A percentile compares a stretch with the other conserved stretches of the same genome.
phyloP scores from a whole-genome alignment of 179 eudicot species.

The Actinidia polygama region DNA sequence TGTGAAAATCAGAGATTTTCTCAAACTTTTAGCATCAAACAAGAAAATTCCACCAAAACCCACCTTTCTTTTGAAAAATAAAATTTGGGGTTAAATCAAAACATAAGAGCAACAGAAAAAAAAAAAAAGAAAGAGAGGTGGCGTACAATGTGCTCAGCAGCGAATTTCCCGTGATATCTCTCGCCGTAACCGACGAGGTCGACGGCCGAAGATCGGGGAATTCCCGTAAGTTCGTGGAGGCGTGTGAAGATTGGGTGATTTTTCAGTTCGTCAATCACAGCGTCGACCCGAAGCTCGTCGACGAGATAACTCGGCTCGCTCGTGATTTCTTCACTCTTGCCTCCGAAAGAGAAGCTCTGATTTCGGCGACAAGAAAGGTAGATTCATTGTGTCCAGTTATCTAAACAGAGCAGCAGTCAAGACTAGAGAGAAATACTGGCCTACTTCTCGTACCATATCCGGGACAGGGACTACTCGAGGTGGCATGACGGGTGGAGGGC shows the following conservation, averaged over 20 bases:
- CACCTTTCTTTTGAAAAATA: slow-evolving; percentile 23
- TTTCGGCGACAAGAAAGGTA: slow-evolving; percentile 96
- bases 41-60: too few species aligned
- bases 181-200: slow-evolving; percentile 56
- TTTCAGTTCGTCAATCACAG: slow-evolving; percentile 94
- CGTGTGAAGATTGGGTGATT: slow-evolving; percentile 89
- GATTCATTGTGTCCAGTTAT: slow-evolving; percentile 91
- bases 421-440: slow-evolving; percentile 91
- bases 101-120: background rate
- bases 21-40: too few species aligned
- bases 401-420: slow-evolving; percentile 92
- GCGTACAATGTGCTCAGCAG: slow-evolving; percentile 63
- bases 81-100: background rate
- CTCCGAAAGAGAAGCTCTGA: slow-evolving; percentile 74
- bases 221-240: slow-evolving; percentile 69
- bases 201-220: slow-evolving; percentile 50
- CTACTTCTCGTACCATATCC: slow-evolving; percentile 77
- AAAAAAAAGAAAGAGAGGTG: slow-evolving; percentile 26
- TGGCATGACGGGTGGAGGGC: slow-evolving; percentile 93
- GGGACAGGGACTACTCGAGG: slow-evolving; percentile 75
- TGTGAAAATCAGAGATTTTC: too few species aligned
- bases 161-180: slow-evolving; percentile 70
- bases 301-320: slow-evolving; percentile 69
- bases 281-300: slow-evolving; percentile 42
- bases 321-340: slow-evolving; percentile 64